phyloP scores from a whole-genome alignment of 345 rosid species.

The Lumnitzera littorea region DNA sequence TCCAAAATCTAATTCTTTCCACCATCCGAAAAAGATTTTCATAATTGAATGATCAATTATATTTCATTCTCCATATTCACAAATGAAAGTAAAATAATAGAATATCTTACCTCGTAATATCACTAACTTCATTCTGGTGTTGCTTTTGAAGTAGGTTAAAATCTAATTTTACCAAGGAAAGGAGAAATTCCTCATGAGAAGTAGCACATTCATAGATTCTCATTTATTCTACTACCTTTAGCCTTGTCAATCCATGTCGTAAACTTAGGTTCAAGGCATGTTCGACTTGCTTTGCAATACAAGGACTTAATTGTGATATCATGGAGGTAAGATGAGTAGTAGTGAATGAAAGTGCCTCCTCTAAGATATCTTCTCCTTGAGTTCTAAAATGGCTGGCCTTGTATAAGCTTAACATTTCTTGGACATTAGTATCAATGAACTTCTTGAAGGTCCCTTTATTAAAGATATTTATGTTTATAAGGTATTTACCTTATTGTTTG shows the following conservation, averaged over 20 bases:
- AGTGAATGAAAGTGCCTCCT: constrained; percentile 13
- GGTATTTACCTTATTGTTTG: background rate
- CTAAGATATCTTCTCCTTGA: constrained; percentile 15
- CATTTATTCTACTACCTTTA: constrained; percentile 7
- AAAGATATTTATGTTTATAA: constrained; percentile 7
- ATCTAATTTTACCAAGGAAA: constrained; percentile 12
- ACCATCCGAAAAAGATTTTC: constrained; percentile 12
- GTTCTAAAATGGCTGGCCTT: constrained; percentile 17
- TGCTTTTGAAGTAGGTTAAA: constrained; percentile 8
- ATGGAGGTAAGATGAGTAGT: background rate
- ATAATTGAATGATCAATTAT: background rate
- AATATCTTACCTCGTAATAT: background rate
- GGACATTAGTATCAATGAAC: constrained; percentile 1
- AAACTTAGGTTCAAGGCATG: constrained; percentile 10
- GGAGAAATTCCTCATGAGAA: background rate
- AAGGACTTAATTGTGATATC: background rate
- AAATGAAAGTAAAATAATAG: no score
- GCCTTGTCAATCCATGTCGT: constrained; percentile 8
- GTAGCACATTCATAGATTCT: constrained; percentile 1
- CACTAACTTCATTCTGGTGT: constrained; percentile 7
- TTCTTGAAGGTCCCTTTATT: constrained; percentile 10
- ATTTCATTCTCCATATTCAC: no score
- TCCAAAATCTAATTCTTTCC: constrained; percentile 2
- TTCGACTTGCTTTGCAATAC: background rate
- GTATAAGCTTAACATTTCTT: constrained; percentile 16